Base-by-base conservation (phyloP, 805 yeast species). In the Hanseniaspora guilliermondii region DNA sequence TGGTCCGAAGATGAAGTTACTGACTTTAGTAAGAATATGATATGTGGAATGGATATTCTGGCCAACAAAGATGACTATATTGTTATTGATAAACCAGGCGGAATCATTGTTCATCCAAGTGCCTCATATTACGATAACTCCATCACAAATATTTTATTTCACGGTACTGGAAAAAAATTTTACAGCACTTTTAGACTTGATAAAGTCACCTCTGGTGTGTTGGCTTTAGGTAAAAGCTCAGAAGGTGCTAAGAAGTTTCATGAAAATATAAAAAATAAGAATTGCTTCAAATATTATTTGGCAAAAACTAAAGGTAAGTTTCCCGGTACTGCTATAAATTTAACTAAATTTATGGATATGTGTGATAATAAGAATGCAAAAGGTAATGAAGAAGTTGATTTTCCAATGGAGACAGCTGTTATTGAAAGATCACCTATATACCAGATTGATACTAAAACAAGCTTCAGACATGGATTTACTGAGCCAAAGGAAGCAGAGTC, bases 61-160 rank as follows among this genome's bases (percentile, higher is more conserved):
- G 74, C 75, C 63, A 85, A 87, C 59, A 83, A 87, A 65, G 87
- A 80, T 2, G 74, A 82, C 39, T 64, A 86, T n/a, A 74, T 91
- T 6, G 93, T 86, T 3, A 80, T 93, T 14, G 91, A 91, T 67
- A 93, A 93, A 60, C 98, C 98, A 0, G 76, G 86, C 5, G 97
- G 98, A 0, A 74, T 93, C 1, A 97, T 97, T 0, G 91, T 87
- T 1, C 98, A 93, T 65, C 97, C 98, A 2, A 84, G 96, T 0
- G 97, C 97, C 0, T 71, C 86, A 57, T 80, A 81, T 72, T 65
- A 88, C 63, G 78, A 79, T 65, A 78, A 82, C 64, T 78, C 94
- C 0, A 74, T 87, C 35, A 83, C 91, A 5, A 83, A 81, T 63
- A 74, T 88, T 5, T 68, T 91, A 60, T 80, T 84, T 64, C 76